Evolutionary conservation across 1,284 basidiomycete genomes (phyloP).

Genomic region (Coniferiporia weirii): DNA sequence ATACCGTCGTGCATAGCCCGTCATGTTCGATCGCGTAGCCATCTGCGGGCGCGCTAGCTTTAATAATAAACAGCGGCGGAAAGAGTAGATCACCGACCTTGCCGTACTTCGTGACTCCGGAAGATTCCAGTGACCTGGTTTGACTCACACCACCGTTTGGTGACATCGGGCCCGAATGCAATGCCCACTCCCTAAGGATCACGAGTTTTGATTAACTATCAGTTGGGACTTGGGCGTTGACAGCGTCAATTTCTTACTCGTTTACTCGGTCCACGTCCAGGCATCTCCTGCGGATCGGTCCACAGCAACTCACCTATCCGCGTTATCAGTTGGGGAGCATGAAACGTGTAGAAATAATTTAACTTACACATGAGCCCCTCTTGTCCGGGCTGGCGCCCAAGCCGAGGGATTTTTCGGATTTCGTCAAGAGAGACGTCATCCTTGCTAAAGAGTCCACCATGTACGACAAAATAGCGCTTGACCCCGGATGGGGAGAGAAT

Average conservation of each 20-base stretch:
- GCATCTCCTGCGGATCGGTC: constrained; percentile 91
- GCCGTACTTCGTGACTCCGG: constrained; percentile 95
- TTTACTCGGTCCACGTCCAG: constrained; percentile 95
- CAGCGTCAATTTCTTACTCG: constrained; percentile 43
- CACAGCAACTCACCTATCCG: constrained; percentile 74
- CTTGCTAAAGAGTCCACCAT: constrained; percentile 94
- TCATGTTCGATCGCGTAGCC: constrained; percentile 89
- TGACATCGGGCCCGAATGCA: constrained; percentile 93
- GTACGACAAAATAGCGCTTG: constrained; percentile 94
- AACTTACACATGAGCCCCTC: constrained; percentile 87
- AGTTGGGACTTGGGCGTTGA: too few relatives aligned
- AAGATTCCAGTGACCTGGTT: constrained; percentile 89
- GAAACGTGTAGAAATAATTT: too few relatives aligned
- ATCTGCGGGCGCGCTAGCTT: constrained; percentile 37
- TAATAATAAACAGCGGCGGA: constrained; percentile 6
- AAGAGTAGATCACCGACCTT: constrained; percentile 47
- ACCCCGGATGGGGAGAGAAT: constrained; percentile 82
- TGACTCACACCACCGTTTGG: constrained; percentile 80
- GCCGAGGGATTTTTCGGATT: constrained; percentile 81
- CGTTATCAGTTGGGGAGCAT: constrained; percentile 27
- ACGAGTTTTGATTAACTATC: too few relatives aligned
- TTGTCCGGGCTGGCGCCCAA: constrained; percentile 89
- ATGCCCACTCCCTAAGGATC: constrained; percentile 80
- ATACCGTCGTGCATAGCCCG: constrained; percentile 82
- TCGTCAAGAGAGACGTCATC: constrained; percentile 93